These are phyloP conservation scores for Prunus padus DNA, from an alignment of 306 rosid species.

Conservation along the genomic window DNA sequence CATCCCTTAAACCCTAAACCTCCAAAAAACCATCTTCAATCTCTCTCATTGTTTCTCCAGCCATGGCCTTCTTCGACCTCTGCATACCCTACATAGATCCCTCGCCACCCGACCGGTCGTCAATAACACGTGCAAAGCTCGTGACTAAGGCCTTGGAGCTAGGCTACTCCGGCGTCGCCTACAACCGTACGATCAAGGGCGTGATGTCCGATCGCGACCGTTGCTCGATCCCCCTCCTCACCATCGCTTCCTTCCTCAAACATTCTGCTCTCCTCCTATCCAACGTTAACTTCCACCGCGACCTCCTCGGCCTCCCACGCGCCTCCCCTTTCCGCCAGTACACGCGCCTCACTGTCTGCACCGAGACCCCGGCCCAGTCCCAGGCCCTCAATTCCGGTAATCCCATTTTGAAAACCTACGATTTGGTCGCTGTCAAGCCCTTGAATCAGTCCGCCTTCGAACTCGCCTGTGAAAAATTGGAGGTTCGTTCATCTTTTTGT, in stretches of 20 bases:
- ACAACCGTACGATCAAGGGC: slow-evolving; percentile 76
- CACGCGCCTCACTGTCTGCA: slow-evolving; percentile 75
- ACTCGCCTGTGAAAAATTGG: slow-evolving; percentile 69
- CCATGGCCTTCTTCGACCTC: slow-evolving; percentile 87
- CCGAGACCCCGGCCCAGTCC: slow-evolving; percentile 40
- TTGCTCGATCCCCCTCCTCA: slow-evolving; percentile 60
- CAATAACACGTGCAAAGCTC: slow-evolving; percentile 44
- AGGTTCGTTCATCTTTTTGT: slow-evolving; percentile 41
- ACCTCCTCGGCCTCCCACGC: slow-evolving; percentile 51
- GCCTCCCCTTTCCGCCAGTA: slow-evolving; percentile 81
- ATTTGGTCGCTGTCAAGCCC: slow-evolving; percentile 73
- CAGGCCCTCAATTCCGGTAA: slow-evolving; percentile 69
- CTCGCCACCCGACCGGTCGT: slow-evolving; percentile 32
- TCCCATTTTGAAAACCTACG: slow-evolving; percentile 78
- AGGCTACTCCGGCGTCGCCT: slow-evolving; percentile 86
- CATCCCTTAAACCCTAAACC: slow-evolving; percentile 15
- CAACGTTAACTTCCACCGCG: slow-evolving; percentile 71
- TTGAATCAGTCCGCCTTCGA: slow-evolving; percentile 62
- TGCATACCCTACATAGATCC: slow-evolving; percentile 56
- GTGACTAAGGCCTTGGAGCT: slow-evolving; percentile 76
- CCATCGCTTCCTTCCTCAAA: slow-evolving; percentile 66
- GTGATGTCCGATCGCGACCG: slow-evolving; percentile 85
- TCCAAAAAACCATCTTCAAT: background rate
- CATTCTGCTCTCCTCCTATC: slow-evolving; percentile 59
- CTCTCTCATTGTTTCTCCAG: background rate